phyloP scores from a whole-genome alignment of 2,329 filamentous ascomycete genomes.

The Microsporum ferrugineum region DNA sequence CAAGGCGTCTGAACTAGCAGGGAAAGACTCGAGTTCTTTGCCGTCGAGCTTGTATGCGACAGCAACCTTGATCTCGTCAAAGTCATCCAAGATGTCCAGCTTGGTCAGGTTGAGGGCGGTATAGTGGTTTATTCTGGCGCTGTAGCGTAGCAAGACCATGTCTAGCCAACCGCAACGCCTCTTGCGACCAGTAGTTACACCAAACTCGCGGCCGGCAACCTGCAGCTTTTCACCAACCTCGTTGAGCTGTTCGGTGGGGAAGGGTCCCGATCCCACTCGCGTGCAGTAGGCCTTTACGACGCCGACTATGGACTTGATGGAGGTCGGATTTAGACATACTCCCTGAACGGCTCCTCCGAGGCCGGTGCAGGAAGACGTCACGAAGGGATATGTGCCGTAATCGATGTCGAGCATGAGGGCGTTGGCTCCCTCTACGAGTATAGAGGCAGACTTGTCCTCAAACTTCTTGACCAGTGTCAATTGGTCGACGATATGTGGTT shows the following conservation, averaged over 20 bases:
- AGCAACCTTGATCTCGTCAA: slow-evolving; percentile 52
- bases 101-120: slow-evolving; percentile 52
- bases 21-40: slow-evolving; percentile 43
- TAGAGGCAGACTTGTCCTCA: slow-evolving; percentile 41
- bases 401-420: slow-evolving; percentile 51
- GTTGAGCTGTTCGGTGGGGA: slow-evolving; percentile 52
- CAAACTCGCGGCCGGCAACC: slow-evolving; percentile 42
- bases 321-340: slow-evolving; percentile 46
- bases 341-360: slow-evolving; percentile 45
- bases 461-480: slow-evolving; percentile 45
- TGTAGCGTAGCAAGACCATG: slow-evolving; percentile 53
- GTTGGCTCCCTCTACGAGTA: slow-evolving; percentile 53
- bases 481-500: slow-evolving; percentile 32
- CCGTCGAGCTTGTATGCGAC: slow-evolving; percentile 46
- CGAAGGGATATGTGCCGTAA: slow-evolving; percentile 42
- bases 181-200: slow-evolving; percentile 50
- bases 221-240: slow-evolving; percentile 47
- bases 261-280: slow-evolving; percentile 48
- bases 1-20: slow-evolving; percentile 44
- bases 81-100: slow-evolving; percentile 53
- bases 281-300: slow-evolving; percentile 57
- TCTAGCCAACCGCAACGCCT: slow-evolving; percentile 56
- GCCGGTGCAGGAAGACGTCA: slow-evolving; percentile 39
- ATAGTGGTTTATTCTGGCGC: slow-evolving; percentile 44
- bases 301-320: slow-evolving; percentile 48